These are phyloP conservation scores for Neonectria sp. DNA, from an alignment of 2,329 filamentous ascomycete genomes.

Conservation along the genomic window DNA sequence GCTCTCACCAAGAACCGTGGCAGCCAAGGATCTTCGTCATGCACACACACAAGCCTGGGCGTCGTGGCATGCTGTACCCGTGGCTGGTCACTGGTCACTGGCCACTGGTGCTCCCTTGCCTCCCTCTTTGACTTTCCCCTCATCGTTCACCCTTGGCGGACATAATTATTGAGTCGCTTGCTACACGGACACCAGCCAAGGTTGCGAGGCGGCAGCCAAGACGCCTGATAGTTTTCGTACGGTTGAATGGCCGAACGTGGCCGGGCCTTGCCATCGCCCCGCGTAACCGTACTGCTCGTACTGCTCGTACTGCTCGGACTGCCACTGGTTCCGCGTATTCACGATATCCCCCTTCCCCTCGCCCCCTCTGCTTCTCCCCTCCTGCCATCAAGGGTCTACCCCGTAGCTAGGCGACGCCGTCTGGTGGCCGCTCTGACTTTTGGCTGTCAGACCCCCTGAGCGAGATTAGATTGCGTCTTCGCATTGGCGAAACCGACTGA, in stretches of 20 bases:
- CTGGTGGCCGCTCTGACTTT: not conserved
- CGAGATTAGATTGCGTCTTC: constrained; percentile 7
- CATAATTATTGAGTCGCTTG: constrained; percentile 15
- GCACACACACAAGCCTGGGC: not conserved
- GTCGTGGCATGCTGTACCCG: not conserved
- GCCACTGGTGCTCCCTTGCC: no score
- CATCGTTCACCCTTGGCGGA: constrained; percentile 3
- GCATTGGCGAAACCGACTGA: not conserved
- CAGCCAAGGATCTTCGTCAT: not conserved
- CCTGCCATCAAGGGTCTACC: not conserved
- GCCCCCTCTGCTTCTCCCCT: not conserved
- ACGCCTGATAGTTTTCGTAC: not conserved
- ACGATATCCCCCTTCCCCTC: not conserved
- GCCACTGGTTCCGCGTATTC: constrained; percentile 23
- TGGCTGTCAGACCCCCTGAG: constrained; percentile 6
- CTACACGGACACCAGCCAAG: constrained; percentile 14
- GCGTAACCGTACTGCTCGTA: not conserved
- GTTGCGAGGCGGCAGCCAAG: not conserved
- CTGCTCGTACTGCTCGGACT: constrained; percentile 2
- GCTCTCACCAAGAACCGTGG: not conserved
- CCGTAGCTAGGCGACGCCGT: not conserved
- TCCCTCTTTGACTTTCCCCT: not conserved
- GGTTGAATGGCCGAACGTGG: not conserved
- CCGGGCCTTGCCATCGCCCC: not conserved
- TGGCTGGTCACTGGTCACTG: no score